phyloP scores from a whole-genome alignment of 2,329 filamentous ascomycete species.

The Talaromyces pinophilus region DNA sequence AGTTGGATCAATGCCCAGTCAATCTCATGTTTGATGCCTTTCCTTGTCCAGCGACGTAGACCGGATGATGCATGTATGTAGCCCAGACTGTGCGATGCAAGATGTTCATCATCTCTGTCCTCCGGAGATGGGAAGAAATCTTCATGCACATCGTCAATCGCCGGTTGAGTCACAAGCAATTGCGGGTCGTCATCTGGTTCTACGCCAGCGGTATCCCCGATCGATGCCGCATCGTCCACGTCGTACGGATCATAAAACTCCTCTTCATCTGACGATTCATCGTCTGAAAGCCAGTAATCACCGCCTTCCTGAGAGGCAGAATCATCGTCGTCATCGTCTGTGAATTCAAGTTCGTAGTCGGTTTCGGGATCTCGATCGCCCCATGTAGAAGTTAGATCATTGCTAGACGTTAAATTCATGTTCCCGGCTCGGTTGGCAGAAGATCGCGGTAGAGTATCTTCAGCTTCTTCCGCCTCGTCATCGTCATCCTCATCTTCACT shows the following conservation, averaged over 20 bases:
- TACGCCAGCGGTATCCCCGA: constrained; percentile 77
- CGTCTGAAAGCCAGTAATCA: constrained; percentile 49
- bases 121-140: constrained; percentile 80
- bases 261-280: constrained; percentile 57
- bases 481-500: constrained; percentile 55
- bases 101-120: constrained; percentile 76
- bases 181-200: constrained; percentile 72
- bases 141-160: constrained; percentile 80
- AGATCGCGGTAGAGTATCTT: constrained; percentile 45
- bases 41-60: constrained; percentile 71
- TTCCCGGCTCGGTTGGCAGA: constrained; percentile 43
- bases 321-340: constrained; percentile 55
- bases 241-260: constrained; percentile 45
- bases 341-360: constrained; percentile 53
- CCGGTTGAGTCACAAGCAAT: constrained; percentile 85
- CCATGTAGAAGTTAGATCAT: constrained; percentile 42
- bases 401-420: constrained; percentile 27
- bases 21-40: constrained; percentile 81
- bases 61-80: constrained; percentile 88
- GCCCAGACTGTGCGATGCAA: constrained; percentile 77
- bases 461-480: constrained; percentile 37
- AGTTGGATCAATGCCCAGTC: constrained; percentile 94
- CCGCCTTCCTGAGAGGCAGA: constrained; percentile 41
- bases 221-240: constrained; percentile 58
- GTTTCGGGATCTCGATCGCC: constrained; percentile 43